Evolutionary conservation across 2,329 filamentous ascomycete genomes (phyloP).

Genomic region (Fonsecaea pedrosoi): DNA sequence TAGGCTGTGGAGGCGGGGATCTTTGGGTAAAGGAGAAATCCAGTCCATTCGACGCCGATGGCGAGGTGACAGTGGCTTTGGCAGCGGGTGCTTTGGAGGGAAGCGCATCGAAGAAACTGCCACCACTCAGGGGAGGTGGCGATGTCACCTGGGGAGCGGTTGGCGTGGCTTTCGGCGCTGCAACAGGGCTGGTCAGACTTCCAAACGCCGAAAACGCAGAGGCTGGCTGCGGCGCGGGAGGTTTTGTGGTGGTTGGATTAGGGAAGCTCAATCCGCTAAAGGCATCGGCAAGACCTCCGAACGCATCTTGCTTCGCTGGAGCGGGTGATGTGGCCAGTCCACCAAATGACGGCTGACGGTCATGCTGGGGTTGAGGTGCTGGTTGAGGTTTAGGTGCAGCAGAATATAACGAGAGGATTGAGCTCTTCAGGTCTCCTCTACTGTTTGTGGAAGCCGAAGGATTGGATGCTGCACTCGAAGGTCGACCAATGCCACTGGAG

Average conservation of each 20-base stretch:
- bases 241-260: constrained; percentile 54
- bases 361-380: constrained; percentile 59
- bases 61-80: constrained; percentile 54
- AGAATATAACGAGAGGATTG: constrained; percentile 93
- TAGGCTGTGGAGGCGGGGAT: constrained; percentile 49
- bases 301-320: constrained; percentile 58
- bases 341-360: constrained; percentile 69
- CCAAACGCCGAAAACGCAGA: constrained; percentile 70
- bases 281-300: constrained; percentile 78
- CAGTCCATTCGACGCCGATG: constrained; percentile 62
- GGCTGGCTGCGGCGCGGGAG: constrained; percentile 43
- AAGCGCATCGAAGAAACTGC: constrained; percentile 81
- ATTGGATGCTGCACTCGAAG: constrained; percentile 78
- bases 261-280: constrained; percentile 74
- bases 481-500: constrained; percentile 70
- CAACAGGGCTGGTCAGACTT: constrained; percentile 53
- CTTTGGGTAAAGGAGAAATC: constrained; percentile 73
- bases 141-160: constrained; percentile 58
- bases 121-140: constrained; percentile 66
- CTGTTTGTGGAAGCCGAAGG: constrained; percentile 68
- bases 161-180: constrained; percentile 48
- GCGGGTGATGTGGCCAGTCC: constrained; percentile 66
- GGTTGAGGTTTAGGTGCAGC: constrained; percentile 79
- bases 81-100: constrained; percentile 60
- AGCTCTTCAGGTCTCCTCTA: constrained; percentile 93